Conservation (phyloP, 2,329 filamentous ascomycete genomes). For the Nakataea oryzae region DNA sequence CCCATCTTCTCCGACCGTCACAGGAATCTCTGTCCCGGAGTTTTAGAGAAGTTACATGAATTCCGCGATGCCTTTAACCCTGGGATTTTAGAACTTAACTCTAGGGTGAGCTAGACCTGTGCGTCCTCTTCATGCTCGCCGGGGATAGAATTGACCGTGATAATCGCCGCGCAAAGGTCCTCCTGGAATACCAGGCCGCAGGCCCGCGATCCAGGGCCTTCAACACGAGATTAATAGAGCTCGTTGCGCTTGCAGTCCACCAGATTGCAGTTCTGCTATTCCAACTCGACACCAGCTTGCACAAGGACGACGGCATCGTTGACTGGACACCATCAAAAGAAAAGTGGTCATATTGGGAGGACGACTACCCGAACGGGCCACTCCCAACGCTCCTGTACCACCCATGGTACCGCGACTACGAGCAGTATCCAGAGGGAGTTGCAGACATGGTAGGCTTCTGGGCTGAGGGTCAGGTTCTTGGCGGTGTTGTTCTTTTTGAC, state of each 20-base stretch:
- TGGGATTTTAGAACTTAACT: constrained; percentile 1
- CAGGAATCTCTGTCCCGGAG: constrained; percentile 10
- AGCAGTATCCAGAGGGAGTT: constrained; percentile 18
- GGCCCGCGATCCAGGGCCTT: constrained; percentile 14
- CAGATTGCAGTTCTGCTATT: constrained; percentile 17
- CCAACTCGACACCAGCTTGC: constrained; percentile 7
- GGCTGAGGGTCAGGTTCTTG: constrained; percentile 17
- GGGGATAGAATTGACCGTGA: no score
- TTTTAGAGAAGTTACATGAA: constrained; percentile 3
- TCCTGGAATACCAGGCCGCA: constrained; percentile 14
- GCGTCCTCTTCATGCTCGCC: neutral
- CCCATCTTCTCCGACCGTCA: constrained; percentile 9
- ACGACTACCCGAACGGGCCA: constrained; percentile 5
- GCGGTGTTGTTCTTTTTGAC: constrained; percentile 15
- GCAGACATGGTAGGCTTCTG: constrained; percentile 18
- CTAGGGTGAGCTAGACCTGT: neutral
- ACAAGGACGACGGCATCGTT: constrained; percentile 13
- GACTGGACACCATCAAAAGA: constrained; percentile 12
- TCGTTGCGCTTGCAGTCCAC: constrained; percentile 18
- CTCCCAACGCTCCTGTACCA: constrained; percentile 15
- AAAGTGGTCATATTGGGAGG: constrained; percentile 2
- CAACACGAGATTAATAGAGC: constrained; percentile 18
- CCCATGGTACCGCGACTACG: constrained; percentile 12
- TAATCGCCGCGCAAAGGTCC: constrained; percentile 8
- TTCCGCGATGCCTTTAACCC: neutral